Base-by-base conservation (phyloP, 2,329 filamentous ascomycete genomes). In the Chrysosphaeria jannelii region DNA sequence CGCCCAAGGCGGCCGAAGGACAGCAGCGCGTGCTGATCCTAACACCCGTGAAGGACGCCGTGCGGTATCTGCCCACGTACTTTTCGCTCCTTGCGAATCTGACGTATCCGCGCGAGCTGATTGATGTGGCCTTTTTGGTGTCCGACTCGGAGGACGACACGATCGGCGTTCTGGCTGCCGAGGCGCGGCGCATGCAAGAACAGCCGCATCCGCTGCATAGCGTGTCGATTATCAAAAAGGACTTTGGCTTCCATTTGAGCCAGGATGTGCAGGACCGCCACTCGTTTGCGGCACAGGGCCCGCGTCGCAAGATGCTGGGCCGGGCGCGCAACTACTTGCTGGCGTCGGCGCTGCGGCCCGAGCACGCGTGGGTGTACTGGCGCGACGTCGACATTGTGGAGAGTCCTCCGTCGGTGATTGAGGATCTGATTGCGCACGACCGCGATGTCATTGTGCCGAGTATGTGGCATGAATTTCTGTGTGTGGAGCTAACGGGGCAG, bases 281-380 rank as follows among this genome's bases (percentile, higher is more conserved):
- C 41, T 62, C 62, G 1, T 93, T 79, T 37, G 65, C 63, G 28
- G 78, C 75, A 2, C 85, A 97, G 40, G 85, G 68, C 2, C 79
- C 81, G 5, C 63, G 85, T 31, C 65, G 85, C 33, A 93, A 81
- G 48, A 64, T 69, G 17, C 79, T 97, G 60, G 85, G 71, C 21
- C 65, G 58, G 34, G 85, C 85, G 14, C 63, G 85, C 35, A 97
- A 97, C 43, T 97, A 89, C 43, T 54, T 97, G 11, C 59, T 97
- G 2, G 61, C 65, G 15, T 55, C 75, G 1, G 69, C 85, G 3
- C 41, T 97, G 36, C 89, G 88, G 49, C 65, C 78, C 0, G 78
- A 93, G 30, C 85, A 97, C 41, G 81, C 78, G 6, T 97, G 85
- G 85, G 79, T 97, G 7, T 97, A 97, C 41, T 97, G 85, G 85